Conservation (phyloP, 2,329 filamentous ascomycete species). For the Rutstroemia sp. region DNA sequence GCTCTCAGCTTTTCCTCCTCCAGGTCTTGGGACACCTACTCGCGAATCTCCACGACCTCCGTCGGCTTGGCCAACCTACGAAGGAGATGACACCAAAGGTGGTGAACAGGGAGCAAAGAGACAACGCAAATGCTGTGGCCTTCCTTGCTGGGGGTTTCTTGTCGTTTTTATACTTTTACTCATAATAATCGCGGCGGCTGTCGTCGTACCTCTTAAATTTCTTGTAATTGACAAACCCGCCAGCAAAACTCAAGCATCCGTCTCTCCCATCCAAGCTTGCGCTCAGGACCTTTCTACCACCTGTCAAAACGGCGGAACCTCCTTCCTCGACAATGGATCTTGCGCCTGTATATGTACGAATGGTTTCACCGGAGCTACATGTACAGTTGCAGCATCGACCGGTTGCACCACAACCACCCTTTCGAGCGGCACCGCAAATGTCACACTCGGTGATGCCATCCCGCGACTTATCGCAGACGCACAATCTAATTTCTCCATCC, state of each 20-base stretch:
- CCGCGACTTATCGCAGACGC: slow-evolving; percentile 64
- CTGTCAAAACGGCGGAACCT: slow-evolving; percentile 66
- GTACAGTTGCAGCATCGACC: slow-evolving; percentile 42
- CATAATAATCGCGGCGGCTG: slow-evolving; percentile 68
- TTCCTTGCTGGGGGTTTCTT: slow-evolving; percentile 74
- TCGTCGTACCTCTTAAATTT: slow-evolving; percentile 68
- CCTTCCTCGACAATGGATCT: slow-evolving; percentile 55
- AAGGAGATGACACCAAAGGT: slow-evolving; percentile 15
- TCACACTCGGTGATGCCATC: slow-evolving; percentile 74
- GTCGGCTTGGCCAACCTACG: slow-evolving; percentile 30
- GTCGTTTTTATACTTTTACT: slow-evolving; percentile 57
- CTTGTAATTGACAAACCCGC: slow-evolving; percentile 50
- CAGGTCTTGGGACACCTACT: slow-evolving; percentile 41
- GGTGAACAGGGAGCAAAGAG: slow-evolving; percentile 23
- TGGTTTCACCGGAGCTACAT: slow-evolving; percentile 67
- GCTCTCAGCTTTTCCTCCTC: slow-evolving; percentile 58
- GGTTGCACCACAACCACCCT: slow-evolving; percentile 48
- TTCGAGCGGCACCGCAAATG: slow-evolving; percentile 43
- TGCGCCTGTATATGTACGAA: slow-evolving; percentile 88
- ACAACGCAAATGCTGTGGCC: slow-evolving; percentile 66
- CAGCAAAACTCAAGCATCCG: slow-evolving; percentile 11
- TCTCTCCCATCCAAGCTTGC: slow-evolving; percentile 37
- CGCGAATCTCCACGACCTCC: slow-evolving; percentile 32
- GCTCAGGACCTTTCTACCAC: slow-evolving; percentile 55
- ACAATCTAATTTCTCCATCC: slow-evolving; percentile 63